phyloP scores from a whole-genome alignment of 2,329 filamentous ascomycete genomes.

The Monosporascus sp. region DNA sequence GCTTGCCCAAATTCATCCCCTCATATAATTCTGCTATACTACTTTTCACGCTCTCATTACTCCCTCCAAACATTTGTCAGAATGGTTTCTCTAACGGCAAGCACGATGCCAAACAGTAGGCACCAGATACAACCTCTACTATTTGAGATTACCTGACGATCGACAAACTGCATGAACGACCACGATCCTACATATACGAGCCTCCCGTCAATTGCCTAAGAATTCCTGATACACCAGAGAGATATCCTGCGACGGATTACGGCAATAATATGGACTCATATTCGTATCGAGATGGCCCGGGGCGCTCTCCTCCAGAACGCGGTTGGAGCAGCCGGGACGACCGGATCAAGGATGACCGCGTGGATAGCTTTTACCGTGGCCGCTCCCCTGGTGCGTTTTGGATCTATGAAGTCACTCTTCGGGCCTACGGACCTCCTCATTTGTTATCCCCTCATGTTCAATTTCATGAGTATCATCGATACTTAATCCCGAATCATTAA shows the following conservation, averaged over 20 bases:
- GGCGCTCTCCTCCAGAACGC: slow-evolving; percentile 49
- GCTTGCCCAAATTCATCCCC: slow-evolving; percentile 21
- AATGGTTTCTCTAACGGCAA: slow-evolving; percentile 52
- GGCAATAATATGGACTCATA: slow-evolving; percentile 48
- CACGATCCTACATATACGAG: slow-evolving; percentile 17
- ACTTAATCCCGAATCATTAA: neutral
- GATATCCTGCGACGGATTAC: slow-evolving; percentile 5
- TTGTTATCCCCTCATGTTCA: neutral
- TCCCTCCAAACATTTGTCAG: slow-evolving; percentile 27
- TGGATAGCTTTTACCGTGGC: slow-evolving; percentile 59
- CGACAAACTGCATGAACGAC: slow-evolving; percentile 14
- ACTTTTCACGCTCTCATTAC: slow-evolving; percentile 17
- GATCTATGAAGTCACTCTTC: neutral
- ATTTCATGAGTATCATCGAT: neutral
- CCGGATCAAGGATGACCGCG: slow-evolving; percentile 46
- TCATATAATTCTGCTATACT: slow-evolving; percentile 15
- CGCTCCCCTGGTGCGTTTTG: slow-evolving; percentile 63
- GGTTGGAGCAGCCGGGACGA: slow-evolving; percentile 49
- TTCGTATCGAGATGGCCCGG: slow-evolving; percentile 46
- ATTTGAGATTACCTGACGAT: slow-evolving; percentile 21
- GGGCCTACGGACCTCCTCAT: neutral
- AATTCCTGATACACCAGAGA: neutral
- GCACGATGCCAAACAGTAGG: slow-evolving; percentile 47
- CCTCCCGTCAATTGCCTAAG: slow-evolving; percentile 2
- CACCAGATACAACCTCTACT: slow-evolving; percentile 20